These are phyloP conservation scores for Colletotrichum sp. DNA, from an alignment of 2,329 filamentous ascomycete species.

Conservation along the genomic window DNA sequence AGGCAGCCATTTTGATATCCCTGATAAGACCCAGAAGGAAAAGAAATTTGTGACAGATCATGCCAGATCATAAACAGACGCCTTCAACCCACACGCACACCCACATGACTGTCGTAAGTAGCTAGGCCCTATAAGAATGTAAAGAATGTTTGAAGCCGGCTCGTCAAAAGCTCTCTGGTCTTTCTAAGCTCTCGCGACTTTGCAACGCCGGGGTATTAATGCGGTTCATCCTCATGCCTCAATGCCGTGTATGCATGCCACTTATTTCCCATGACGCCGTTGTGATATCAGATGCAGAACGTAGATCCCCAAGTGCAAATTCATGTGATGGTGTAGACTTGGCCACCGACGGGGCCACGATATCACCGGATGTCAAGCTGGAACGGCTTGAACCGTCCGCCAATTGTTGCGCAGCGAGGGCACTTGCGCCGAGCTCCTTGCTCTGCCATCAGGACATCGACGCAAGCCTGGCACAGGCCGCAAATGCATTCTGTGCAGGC, in stretches of 20 bases:
- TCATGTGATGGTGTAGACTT: not conserved
- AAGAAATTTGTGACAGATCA: not conserved
- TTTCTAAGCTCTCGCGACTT: conserved; percentile 19
- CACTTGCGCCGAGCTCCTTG: conserved; percentile 79
- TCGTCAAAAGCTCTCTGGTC: conserved; percentile 18
- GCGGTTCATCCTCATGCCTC: conserved; percentile 11
- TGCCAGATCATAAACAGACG: not conserved
- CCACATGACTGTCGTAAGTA: conserved; percentile 1
- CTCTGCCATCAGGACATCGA: conserved; percentile 79
- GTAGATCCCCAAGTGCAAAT: not conserved
- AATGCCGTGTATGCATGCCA: conserved; percentile 19
- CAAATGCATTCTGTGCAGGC: conserved; percentile 97
- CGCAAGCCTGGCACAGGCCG: conserved; percentile 87
- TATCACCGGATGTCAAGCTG: conserved; percentile 76
- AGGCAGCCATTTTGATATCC: conserved; percentile 16
- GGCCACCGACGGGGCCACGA: not conserved
- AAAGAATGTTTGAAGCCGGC: conserved; percentile 19
- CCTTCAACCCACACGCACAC: not conserved
- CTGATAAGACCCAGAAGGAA: not conserved
- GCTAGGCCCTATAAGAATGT: conserved; percentile 5
- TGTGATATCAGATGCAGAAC: conserved; percentile 18
- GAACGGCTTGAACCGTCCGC: conserved; percentile 83
- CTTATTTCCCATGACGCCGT: conserved; percentile 16
- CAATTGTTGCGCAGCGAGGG: conserved; percentile 79
- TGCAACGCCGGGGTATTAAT: conserved; percentile 22